Evolutionary conservation across 2,329 filamentous ascomycete genomes (phyloP), one percentile per base, ranked within the genome.

Genomic region (Ceratocystis harringtonii): DNA sequence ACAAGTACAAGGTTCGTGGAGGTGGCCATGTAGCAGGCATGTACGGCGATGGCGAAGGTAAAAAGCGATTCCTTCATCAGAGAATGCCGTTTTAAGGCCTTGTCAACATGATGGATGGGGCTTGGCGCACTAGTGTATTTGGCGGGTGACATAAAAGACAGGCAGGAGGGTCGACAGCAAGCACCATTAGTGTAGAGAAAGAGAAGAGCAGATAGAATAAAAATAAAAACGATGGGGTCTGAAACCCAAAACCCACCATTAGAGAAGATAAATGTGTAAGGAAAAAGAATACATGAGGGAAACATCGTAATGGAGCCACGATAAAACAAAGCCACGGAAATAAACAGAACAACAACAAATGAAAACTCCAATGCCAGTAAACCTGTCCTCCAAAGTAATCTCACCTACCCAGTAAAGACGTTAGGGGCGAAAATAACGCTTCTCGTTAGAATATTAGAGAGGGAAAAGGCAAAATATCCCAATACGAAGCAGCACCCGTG

Each of bases 1-100:
- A 99, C 78, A 96, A 96, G 79, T 99, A 96, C 79, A 84, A 94
- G 75, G 81, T 99, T 69, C 80, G 88, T 45, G 94, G 92, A 0
- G 79, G 83, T 67, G 94, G 92, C 8, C 94, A 99, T 70, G 80
- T 86, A n/a, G 90, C 89, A 25, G 82, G 82, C 0, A 84, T 84
- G 65, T 97, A 96, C 69, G 84, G 84, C 10, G 81, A 83, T 66
- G 83, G 82, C 1, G 79, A 83, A 67, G 82, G 82, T 19, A 78
- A 84, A 76, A 81, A 76, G 71, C 73, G 73, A 4, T 87, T 80
- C 73, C 80, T 83, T 75, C 84, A 87, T 71, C 80, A 86, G 74
- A 78, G 72, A 67, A 68, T 84, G 70, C 68, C 75, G 17, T 43
- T 64, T 12, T 64, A 64, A 44, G 2, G 17, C 10, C 7, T 32